phyloP scores from a whole-genome alignment of 352 stramenopile species.

The Elongisporangium undulatum region DNA sequence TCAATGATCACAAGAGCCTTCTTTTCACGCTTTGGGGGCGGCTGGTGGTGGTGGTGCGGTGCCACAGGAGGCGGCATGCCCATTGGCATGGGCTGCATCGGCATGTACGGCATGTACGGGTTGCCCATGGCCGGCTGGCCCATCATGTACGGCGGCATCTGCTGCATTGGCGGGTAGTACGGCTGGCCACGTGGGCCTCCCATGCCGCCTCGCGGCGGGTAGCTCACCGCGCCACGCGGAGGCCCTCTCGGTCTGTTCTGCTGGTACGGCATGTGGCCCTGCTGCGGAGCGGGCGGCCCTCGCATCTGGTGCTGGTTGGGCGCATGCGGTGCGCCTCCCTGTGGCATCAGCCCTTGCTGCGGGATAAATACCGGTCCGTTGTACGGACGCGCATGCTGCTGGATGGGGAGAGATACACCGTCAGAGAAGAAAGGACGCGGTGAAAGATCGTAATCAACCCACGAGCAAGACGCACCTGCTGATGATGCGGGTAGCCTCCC shows the following conservation, averaged over 20 bases:
- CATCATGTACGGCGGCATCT: conserved; percentile 54
- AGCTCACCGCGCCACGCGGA: conserved; percentile 33
- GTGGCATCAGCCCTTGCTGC: conserved; percentile 9
- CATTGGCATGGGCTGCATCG: conserved; percentile 43
- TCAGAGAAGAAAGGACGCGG: not conserved
- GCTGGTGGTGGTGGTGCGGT: conserved; percentile 22
- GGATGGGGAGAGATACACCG: not conserved
- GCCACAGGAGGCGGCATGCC: conserved; percentile 28
- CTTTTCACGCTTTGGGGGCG: conserved; percentile 36
- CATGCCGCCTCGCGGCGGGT: conserved; percentile 33
- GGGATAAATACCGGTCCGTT: conserved; percentile 39
- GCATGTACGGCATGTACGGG: conserved; percentile 36
- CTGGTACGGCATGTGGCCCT: conserved; percentile 23
- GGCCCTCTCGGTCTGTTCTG: conserved; percentile 29
- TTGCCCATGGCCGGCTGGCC: conserved; percentile 31
- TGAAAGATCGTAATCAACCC: not conserved
- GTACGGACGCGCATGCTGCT: conserved; percentile 24
- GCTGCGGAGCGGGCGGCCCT: conserved; percentile 21
- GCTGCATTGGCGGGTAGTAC: conserved; percentile 43
- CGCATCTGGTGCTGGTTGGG: conserved; percentile 47
- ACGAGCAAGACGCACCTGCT: conserved; percentile 23
- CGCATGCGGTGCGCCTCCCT: conserved; percentile 12
- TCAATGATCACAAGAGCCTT: conserved; percentile 50
- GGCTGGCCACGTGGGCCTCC: conserved; percentile 23
- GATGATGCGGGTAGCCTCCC: conserved; percentile 34